Percentiles rank a stretch among this genome's conserved stretches.
phyloP scores from a whole-genome alignment of 1,284 basidiomycete species.

The Retiboletus flavoniger region DNA sequence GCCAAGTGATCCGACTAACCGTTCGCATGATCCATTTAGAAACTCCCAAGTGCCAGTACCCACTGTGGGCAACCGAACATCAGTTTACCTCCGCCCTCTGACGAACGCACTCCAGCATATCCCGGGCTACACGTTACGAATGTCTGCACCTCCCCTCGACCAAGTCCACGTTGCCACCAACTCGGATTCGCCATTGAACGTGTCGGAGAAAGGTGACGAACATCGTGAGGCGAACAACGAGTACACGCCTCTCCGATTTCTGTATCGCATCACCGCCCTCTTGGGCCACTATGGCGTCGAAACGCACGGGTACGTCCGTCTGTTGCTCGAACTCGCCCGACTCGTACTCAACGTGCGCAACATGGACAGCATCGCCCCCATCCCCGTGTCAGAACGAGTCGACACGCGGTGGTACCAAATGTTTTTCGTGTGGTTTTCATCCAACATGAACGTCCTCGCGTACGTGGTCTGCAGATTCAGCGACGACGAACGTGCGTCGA shows the following conservation, averaged over 20 bases:
- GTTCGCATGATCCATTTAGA: background rate
- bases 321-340: background rate
- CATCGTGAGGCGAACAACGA: background rate
- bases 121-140: background rate
- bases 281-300: constrained; percentile 33
- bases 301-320: constrained; percentile 38
- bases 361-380: constrained; percentile 49
- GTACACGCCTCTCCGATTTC: constrained; percentile 10
- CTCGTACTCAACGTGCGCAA: background rate
- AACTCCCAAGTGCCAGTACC: background rate
- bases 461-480: constrained; percentile 35
- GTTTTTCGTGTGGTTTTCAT: constrained; percentile 67
- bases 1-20: background rate
- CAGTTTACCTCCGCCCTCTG: background rate
- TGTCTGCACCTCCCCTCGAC: constrained; percentile 7
- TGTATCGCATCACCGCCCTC: constrained; percentile 21
- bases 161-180: background rate
- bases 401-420: constrained; percentile 60
- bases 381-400: constrained; percentile 43
- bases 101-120: background rate
- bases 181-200: background rate
- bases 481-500: no score
- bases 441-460: constrained; percentile 59
- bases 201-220: constrained; percentile 5
- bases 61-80: background rate